Conservation (phyloP, 345 rosid species). For the Theobroma cacao region DNA sequence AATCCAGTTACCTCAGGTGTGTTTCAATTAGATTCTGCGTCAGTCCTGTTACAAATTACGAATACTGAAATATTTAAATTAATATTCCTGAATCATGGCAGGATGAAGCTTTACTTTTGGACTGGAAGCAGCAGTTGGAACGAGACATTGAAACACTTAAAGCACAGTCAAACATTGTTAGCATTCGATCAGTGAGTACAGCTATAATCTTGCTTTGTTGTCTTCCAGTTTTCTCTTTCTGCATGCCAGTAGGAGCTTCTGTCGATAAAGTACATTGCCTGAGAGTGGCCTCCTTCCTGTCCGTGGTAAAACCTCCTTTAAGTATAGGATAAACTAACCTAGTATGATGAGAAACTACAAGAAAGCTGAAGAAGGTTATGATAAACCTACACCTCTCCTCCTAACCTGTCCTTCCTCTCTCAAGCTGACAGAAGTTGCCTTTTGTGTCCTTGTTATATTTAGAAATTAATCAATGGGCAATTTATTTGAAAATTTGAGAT, state of each 20-base stretch:
- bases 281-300: neutral
- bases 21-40: neutral
- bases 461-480: neutral
- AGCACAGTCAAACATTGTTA: slow-evolving; percentile 67
- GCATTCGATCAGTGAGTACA: slow-evolving; percentile 70
- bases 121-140: slow-evolving; percentile 95
- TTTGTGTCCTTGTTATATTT: neutral
- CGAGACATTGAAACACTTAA: slow-evolving; percentile 88
- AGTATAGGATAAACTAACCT: neutral
- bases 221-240: neutral
- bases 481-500: slow-evolving; percentile 4
- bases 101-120: slow-evolving; percentile 89
- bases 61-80: slow-evolving; percentile 16
- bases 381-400: neutral
- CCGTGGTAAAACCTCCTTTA: neutral
- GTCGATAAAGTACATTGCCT: neutral
- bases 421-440: neutral
- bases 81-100: slow-evolving; percentile 30
- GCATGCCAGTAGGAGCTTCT: neutral
- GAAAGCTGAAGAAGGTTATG: neutral
- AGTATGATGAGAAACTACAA: neutral
- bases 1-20: slow-evolving; percentile 97
- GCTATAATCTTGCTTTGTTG: neutral
- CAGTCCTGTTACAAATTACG: slow-evolving; percentile 4
- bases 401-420: neutral